A percentile compares a stretch with the other conserved stretches of the same genome.
Evolutionary conservation across 2,329 filamentous ascomycete genomes (phyloP).

Genomic region (Diaporthe nobilis): DNA sequence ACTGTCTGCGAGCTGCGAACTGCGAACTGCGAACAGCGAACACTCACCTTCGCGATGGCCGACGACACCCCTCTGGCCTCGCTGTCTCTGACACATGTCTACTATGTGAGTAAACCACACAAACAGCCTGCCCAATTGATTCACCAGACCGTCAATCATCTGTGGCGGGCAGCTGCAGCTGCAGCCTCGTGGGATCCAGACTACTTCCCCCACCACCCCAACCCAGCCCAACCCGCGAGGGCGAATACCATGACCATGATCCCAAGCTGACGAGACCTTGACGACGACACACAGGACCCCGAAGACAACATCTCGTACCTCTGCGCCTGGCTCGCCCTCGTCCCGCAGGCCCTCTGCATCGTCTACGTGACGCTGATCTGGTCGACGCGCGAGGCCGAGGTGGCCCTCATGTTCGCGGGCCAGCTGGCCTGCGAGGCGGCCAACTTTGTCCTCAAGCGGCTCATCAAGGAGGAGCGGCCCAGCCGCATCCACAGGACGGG

Average conservation of each 20-base stretch:
- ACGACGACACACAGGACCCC: slow-evolving; percentile 75
- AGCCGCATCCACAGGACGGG: slow-evolving; percentile 83
- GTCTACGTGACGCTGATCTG: slow-evolving; percentile 92
- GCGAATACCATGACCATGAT: background rate
- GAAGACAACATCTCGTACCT: slow-evolving; percentile 85
- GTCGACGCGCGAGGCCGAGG: slow-evolving; percentile 91
- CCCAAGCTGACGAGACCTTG: slow-evolving; percentile 27
- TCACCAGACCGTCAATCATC: background rate
- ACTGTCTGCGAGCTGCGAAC: background rate
- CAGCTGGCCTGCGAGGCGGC: slow-evolving; percentile 92
- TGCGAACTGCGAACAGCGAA: background rate
- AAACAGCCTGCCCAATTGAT: background rate
- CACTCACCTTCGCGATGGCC: slow-evolving; percentile 50
- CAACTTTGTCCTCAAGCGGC: slow-evolving; percentile 90
- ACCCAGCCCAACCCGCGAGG: background rate
- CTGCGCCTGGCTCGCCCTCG: slow-evolving; percentile 93
- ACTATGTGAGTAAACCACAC: slow-evolving; percentile 79
- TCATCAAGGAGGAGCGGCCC: slow-evolving; percentile 93
- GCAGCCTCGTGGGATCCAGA: background rate
- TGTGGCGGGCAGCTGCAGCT: background rate
- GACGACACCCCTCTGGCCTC: slow-evolving; percentile 79
- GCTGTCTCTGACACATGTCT: slow-evolving; percentile 93
- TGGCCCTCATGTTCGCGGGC: slow-evolving; percentile 89
- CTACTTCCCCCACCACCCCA: background rate
- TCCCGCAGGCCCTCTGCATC: slow-evolving; percentile 92